Percentiles rank a stretch among this genome's conserved stretches.
These are phyloP conservation scores for Phanerochaete carnosa DNA, from an alignment of 768 basidiomycete species.

Conservation along the genomic window DNA sequence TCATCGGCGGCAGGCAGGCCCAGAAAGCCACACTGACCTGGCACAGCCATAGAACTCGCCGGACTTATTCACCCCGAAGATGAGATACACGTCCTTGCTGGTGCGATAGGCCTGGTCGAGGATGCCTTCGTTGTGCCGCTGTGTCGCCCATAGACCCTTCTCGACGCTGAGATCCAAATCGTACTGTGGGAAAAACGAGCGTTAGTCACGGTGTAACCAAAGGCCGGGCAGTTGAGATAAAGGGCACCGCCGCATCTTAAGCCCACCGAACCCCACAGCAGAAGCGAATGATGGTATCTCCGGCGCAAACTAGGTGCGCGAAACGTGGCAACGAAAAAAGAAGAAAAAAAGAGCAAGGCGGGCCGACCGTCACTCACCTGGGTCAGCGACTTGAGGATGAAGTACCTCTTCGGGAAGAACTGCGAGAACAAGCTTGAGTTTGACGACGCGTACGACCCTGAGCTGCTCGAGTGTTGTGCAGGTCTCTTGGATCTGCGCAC, in stretches of 20 bases:
- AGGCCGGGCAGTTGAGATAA: neutral
- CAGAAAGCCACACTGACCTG: conserved; percentile 41
- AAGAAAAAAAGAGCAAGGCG: neutral
- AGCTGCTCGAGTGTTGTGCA: conserved; percentile 47
- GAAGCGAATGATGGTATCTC: neutral
- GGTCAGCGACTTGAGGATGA: conserved; percentile 87
- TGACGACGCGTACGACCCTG: conserved; percentile 75
- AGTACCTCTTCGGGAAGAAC: conserved; percentile 86
- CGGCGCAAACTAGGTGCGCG: neutral
- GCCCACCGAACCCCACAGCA: neutral
- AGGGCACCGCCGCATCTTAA: neutral
- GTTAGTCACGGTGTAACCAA: neutral
- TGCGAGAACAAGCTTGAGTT: conserved; percentile 73
- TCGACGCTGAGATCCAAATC: conserved; percentile 80
- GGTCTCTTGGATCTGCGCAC: conserved; percentile 14
- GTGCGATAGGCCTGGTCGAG: conserved; percentile 94
- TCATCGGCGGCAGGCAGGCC: neutral
- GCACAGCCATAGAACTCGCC: conserved; percentile 96
- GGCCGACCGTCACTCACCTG: conserved; percentile 41
- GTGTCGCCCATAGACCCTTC: conserved; percentile 86
- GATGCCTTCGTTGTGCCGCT: conserved; percentile 87
- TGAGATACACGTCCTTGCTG: conserved; percentile 79
- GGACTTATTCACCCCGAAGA: conserved; percentile 92
- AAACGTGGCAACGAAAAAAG: neutral
- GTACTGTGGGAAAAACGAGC: conserved; percentile 38